phyloP scores from a whole-genome alignment of 2,329 filamentous ascomycete genomes.

The Penicillium sp. region DNA sequence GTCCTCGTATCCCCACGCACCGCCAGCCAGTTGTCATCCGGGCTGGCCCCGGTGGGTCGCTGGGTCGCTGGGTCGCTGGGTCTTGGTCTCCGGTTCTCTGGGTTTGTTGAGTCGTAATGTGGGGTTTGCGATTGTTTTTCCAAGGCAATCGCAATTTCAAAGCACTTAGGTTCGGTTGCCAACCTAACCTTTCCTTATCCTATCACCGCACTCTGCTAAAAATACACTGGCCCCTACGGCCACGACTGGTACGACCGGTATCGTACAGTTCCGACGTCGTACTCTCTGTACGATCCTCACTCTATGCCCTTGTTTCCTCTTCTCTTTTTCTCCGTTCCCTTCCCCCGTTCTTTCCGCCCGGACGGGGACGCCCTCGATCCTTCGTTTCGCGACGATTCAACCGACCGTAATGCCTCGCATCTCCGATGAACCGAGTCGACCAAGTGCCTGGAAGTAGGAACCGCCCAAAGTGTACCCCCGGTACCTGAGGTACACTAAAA shows the following conservation, averaged over 20 bases:
- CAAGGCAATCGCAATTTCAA: constrained; percentile 18
- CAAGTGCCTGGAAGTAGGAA: neutral
- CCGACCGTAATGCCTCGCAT: too few species aligned
- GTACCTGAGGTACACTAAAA: neutral
- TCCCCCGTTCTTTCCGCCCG: neutral
- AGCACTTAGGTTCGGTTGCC: constrained; percentile 10
- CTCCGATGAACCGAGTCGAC: neutral
- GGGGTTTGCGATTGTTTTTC: constrained; percentile 2
- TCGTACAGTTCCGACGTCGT: constrained; percentile 15
- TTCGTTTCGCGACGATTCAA: neutral
- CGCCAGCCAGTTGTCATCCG: constrained; percentile 1
- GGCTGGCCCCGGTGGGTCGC: constrained; percentile 1
- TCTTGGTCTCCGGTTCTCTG: too few species aligned
- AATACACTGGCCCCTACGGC: constrained; percentile 4
- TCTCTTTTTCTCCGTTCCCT: neutral
- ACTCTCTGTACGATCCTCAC: neutral
- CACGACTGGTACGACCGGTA: neutral
- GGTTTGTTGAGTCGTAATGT: constrained; percentile 9
- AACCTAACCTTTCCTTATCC: constrained; percentile 10
- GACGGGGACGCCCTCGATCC: neutral
- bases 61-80: neutral
- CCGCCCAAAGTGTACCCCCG: neutral
- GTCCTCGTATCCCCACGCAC: constrained; percentile 22
- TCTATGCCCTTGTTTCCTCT: neutral
- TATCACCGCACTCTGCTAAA: constrained; percentile 9